A percentile compares a stretch with the other conserved stretches of the same genome.
Conservation (phyloP, 768 basidiomycete species). For the Suillus variegatus region DNA sequence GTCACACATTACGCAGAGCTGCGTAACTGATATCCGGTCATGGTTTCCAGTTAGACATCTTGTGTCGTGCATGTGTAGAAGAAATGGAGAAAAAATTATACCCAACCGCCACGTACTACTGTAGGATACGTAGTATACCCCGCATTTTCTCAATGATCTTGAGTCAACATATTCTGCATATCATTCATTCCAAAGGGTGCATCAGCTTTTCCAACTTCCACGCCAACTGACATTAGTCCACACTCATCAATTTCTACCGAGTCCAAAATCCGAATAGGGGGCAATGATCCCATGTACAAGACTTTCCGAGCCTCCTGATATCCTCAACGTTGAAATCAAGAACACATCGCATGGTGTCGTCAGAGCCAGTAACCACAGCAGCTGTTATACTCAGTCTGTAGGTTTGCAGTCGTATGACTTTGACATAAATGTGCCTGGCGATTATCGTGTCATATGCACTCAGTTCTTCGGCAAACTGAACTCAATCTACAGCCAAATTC, state of each 20-base stretch:
- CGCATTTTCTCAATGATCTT: background rate
- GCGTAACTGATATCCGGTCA: background rate
- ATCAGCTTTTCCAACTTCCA: background rate
- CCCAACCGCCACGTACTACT: background rate
- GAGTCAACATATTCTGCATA: background rate
- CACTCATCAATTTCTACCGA: background rate
- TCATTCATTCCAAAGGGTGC: background rate
- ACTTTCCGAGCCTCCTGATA: background rate
- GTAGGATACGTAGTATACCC: background rate
- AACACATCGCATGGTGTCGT: background rate
- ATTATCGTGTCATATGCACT: background rate
- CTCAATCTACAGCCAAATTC: background rate
- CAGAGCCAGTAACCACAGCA: background rate
- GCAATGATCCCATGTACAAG: background rate
- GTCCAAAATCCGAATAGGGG: background rate
- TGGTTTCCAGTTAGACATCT: background rate
- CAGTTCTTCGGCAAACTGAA: background rate
- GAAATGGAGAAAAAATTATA: background rate
- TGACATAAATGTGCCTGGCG: background rate
- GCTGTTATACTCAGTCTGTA: background rate
- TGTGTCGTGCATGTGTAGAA: background rate
- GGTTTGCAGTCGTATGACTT: background rate
- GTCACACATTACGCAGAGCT: background rate
- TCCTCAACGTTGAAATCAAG: background rate
- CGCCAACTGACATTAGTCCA: too few relatives aligned